Conservation (phyloP, 108 stramenopile genomes). For the Skeletonema grethae region DNA sequence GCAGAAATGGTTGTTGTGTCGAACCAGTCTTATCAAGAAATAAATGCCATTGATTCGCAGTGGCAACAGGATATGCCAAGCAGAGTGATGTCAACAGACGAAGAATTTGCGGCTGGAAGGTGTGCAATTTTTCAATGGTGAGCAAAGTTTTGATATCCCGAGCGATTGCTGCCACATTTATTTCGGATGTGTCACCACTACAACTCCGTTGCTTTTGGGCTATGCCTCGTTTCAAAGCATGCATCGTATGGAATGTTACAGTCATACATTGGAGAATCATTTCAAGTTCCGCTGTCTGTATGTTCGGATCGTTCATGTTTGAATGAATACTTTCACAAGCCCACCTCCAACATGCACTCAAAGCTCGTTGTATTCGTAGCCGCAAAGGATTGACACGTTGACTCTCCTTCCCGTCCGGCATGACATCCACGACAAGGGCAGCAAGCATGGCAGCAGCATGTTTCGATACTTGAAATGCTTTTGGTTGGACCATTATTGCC, state of each 20-base stretch:
- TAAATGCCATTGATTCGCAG: conserved; percentile 49
- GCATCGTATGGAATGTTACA: conserved; percentile 28
- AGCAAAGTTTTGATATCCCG: conserved; percentile 33
- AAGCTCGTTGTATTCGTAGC: conserved; percentile 29
- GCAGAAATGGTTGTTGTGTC: conserved; percentile 7
- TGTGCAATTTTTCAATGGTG: conserved; percentile 12
- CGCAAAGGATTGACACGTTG: conserved; percentile 58
- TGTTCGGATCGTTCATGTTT: neutral
- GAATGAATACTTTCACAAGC: conserved; percentile 25
- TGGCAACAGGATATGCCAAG: conserved; percentile 28
- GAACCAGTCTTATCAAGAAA: conserved; percentile 45
- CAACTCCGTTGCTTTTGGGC: neutral
- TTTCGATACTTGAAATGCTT: conserved; percentile 33
- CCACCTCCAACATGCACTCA: conserved; percentile 38
- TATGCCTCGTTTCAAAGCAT: conserved; percentile 32
- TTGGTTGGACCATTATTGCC: neutral
- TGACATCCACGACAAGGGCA: conserved; percentile 65
- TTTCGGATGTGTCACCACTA: conserved; percentile 14
- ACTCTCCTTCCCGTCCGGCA: conserved; percentile 52
- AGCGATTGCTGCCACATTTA: conserved; percentile 31
- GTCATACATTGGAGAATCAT: conserved; percentile 30
- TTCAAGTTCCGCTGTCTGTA: neutral
- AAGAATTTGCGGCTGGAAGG: conserved; percentile 18
- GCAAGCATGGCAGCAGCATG: conserved; percentile 63
- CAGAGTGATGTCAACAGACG: conserved; percentile 28